Conservation (phyloP, 2,329 filamentous ascomycete species). For the Lanzia echinophila region DNA sequence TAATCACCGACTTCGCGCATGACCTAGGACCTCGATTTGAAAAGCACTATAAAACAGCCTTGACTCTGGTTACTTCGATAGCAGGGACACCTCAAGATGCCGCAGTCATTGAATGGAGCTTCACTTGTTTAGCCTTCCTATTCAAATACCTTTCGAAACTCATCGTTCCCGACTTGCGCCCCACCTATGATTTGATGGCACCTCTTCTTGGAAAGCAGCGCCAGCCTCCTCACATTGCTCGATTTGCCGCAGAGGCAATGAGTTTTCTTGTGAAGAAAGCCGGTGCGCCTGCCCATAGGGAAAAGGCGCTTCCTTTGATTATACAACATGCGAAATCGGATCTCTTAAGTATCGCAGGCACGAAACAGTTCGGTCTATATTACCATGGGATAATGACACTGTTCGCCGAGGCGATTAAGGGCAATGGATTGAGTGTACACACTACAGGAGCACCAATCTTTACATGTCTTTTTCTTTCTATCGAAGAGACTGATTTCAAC, state of each 20-base stretch:
- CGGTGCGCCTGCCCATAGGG: constrained; percentile 67
- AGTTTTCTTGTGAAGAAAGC: constrained; percentile 91
- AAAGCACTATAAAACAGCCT: constrained; percentile 71
- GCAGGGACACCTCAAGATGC: constrained; percentile 71
- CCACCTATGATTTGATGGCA: constrained; percentile 76
- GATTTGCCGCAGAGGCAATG: constrained; percentile 90
- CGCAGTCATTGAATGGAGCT: constrained; percentile 96
- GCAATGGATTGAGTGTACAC: constrained; percentile 52
- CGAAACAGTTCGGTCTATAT: constrained; percentile 60
- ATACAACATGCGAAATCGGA: constrained; percentile 66
- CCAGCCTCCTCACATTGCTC: constrained; percentile 79
- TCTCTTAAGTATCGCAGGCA: constrained; percentile 46
- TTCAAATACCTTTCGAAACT: constrained; percentile 95
- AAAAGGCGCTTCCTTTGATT: constrained; percentile 64
- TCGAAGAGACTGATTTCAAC: constrained; percentile 42
- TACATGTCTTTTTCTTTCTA: constrained; percentile 39
- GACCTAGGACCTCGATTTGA: constrained; percentile 85
- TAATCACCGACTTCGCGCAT: constrained; percentile 92
- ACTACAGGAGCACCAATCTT: constrained; percentile 52
- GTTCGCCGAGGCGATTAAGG: constrained; percentile 75
- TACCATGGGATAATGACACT: constrained; percentile 86
- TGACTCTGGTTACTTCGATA: constrained; percentile 69
- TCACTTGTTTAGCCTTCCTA: constrained; percentile 85
- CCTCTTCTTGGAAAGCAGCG: constrained; percentile 76
- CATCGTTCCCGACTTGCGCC: constrained; percentile 75